A percentile compares a stretch with the other conserved stretches of the same genome.
These are phyloP conservation scores for Alternaria sp. DNA, from an alignment of 2,329 filamentous ascomycete genomes.

Conservation along the genomic window DNA sequence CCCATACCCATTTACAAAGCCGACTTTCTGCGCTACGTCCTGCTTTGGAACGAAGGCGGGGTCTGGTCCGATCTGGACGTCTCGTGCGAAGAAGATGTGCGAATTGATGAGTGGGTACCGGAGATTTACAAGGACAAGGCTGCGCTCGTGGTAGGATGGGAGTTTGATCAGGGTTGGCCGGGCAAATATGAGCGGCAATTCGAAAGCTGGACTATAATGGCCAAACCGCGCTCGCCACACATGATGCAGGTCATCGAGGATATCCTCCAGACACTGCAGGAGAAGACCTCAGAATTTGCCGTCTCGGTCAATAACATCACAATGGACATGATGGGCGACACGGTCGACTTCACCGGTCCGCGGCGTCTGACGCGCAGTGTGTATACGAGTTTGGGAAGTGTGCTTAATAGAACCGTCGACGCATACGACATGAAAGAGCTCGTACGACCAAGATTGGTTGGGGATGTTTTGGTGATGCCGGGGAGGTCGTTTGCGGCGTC, in stretches of 20 bases:
- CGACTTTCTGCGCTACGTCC: conserved; percentile 55
- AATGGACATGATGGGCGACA: conserved; percentile 35
- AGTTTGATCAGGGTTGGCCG: conserved; percentile 46
- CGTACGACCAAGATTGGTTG: conserved; percentile 37
- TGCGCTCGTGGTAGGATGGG: conserved; percentile 52
- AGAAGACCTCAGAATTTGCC: conserved; percentile 20
- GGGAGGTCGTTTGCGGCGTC: conserved; percentile 27
- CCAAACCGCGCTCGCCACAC: conserved; percentile 33
- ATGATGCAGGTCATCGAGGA: conserved; percentile 40
- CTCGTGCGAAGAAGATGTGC: conserved; percentile 39
- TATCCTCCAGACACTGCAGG: conserved; percentile 29
- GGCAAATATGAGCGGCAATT: conserved; percentile 35
- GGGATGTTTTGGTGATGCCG: conserved; percentile 38
- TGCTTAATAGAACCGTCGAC: conserved; percentile 22
- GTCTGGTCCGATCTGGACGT: conserved; percentile 56
- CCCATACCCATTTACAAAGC: conserved; percentile 52
- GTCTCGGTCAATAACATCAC: conserved; percentile 27
- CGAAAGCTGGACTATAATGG: conserved; percentile 45
- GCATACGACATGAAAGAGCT: conserved; percentile 30
- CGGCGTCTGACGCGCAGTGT: conserved; percentile 37
- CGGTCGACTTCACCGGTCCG: conserved; percentile 44
- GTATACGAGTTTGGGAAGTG: conserved; percentile 33
- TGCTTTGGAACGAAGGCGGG: conserved; percentile 54
- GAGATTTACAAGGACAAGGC: conserved; percentile 39
- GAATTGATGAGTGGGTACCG: conserved; percentile 52